Evolutionary conservation across 2,329 filamentous ascomycete genomes (phyloP).

Genomic region (Blumeria hordei): DNA sequence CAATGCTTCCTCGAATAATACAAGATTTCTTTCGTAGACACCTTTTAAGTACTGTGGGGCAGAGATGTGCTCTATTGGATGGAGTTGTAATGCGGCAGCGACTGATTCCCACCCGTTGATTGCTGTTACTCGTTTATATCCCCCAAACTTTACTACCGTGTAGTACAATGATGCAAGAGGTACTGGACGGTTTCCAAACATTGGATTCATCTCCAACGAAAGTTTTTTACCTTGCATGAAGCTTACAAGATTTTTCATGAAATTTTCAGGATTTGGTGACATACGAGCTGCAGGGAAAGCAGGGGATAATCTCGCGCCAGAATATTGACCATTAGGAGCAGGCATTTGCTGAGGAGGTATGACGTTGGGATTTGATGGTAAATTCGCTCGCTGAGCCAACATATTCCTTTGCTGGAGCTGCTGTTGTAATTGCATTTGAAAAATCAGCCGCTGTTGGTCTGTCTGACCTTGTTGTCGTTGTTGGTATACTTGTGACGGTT

Average conservation of each 20-base stretch:
- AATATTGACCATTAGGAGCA: conserved; percentile 29
- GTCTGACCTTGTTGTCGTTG: conserved; percentile 12
- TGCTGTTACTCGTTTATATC: conserved; percentile 48
- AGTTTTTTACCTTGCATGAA: conserved; percentile 56
- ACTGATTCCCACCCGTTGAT: conserved; percentile 52
- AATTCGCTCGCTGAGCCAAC: conserved; percentile 19
- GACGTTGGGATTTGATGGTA: conserved; percentile 17
- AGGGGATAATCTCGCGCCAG: conserved; percentile 27
- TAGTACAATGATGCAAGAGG: conserved; percentile 59
- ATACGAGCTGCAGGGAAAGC: conserved; percentile 17
- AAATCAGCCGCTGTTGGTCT: conserved; percentile 24
- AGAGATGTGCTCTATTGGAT: conserved; percentile 34
- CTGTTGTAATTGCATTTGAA: conserved; percentile 53
- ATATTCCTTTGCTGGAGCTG: conserved; percentile 31
- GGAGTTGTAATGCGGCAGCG: conserved; percentile 37
- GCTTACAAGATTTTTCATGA: conserved; percentile 50
- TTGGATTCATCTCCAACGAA: conserved; percentile 49
- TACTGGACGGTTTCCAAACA: conserved; percentile 48
- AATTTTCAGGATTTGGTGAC: conserved; percentile 34
- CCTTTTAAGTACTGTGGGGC: conserved; percentile 46
- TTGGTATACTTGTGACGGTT: conserved; percentile 5
- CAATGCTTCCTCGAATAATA: conserved; percentile 52
- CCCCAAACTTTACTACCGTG: conserved; percentile 50
- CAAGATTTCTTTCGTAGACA: conserved; percentile 53
- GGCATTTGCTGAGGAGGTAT: conserved; percentile 24